phyloP scores from a whole-genome alignment of 2,329 filamentous ascomycete genomes.

The Coleophoma eucalyptorum region DNA sequence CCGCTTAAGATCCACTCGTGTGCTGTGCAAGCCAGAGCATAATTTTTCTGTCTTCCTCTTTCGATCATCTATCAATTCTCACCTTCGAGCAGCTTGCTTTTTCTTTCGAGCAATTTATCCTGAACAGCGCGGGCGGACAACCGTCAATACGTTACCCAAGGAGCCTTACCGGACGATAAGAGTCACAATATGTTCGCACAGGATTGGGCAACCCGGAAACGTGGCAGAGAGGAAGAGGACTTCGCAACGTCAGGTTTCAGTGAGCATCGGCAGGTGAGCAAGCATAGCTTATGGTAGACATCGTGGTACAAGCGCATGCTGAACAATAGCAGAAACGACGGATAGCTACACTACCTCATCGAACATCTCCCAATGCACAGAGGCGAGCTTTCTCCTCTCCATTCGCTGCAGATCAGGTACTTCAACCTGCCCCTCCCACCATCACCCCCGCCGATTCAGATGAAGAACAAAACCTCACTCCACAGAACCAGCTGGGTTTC shows the following conservation, averaged over 20 bases:
- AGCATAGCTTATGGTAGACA: background rate
- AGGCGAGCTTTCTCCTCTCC: constrained; percentile 13
- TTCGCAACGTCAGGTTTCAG: constrained; percentile 20
- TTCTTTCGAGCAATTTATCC: no score
- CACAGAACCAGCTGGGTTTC: constrained; percentile 17
- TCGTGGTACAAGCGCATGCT: no score
- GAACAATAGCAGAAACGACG: constrained; percentile 24
- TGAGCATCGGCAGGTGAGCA: constrained; percentile 24
- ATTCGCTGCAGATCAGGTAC: constrained; percentile 12
- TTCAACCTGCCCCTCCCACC: constrained; percentile 20
- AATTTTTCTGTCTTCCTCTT: no score
- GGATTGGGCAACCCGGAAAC: constrained; percentile 18
- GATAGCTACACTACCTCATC: constrained; percentile 23
- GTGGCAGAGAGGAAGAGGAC: constrained; percentile 23
- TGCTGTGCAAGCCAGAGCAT: no score
- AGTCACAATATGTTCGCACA: constrained; percentile 15
- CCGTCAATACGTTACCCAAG: no score
- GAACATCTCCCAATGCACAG: constrained; percentile 17
- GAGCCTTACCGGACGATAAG: background rate
- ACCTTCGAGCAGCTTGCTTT: no score
- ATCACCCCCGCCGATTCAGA: constrained; percentile 27
- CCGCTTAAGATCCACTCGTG: no score
- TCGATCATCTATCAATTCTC: no score
- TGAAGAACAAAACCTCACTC: constrained; percentile 18
- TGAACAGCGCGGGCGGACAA: no score